Evolutionary conservation across 768 basidiomycete species (phyloP), one percentile per base, ranked within the genome.

Genomic region (Cystofilobasidium macerans): DNA sequence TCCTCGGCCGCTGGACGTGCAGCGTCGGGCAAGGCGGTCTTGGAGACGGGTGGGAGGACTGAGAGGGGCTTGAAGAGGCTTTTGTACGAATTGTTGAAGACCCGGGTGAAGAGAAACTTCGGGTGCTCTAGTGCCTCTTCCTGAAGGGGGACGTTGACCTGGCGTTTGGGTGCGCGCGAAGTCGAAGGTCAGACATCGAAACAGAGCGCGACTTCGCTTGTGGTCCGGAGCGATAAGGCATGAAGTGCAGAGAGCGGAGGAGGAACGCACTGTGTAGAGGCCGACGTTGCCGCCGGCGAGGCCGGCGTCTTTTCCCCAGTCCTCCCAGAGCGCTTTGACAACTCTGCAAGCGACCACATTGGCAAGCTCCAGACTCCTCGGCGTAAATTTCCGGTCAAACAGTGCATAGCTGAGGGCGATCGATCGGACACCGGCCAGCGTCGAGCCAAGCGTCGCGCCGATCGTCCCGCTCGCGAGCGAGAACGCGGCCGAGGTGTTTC

Each of bases 391-490:
- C 72, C 83, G 81, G 53, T 81, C 73, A 60, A 81, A 87, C 40
- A 90, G 90, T 28, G 59, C 64, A 30, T 62, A 69, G 7, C 18
- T 26, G 33, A n/a, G 71, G 69, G n/a, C 69, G 64, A 54, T 58
- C 60, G 43, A 65, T 32, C 42, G 69, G 61, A 80, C 28, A 83
- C 83, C 26, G 7, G 76, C 74, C 3, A 78, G 54, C 5, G 75
- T 71, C 2, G 86, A 85, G 32, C 87, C 87, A 75, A 97, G 79
- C 20, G 93, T 87, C 3, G 91, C 92, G 43, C 93, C 93, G 69
- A 98, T 80, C 1, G 93, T 97, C 2, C 93, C 93, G 33, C 89
- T 92, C 1, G 90, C 91, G 48, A 97, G 80, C 3, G 87, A 81
- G 74, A 92, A 90, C 1, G 91, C 91, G 42, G 89, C 88, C 85